Percentiles rank a stretch among this genome's conserved stretches.
These are phyloP conservation scores for Cymbopogon citratus DNA, from an alignment of 176 grass and related monocot genomes.

Conservation along the genomic window DNA sequence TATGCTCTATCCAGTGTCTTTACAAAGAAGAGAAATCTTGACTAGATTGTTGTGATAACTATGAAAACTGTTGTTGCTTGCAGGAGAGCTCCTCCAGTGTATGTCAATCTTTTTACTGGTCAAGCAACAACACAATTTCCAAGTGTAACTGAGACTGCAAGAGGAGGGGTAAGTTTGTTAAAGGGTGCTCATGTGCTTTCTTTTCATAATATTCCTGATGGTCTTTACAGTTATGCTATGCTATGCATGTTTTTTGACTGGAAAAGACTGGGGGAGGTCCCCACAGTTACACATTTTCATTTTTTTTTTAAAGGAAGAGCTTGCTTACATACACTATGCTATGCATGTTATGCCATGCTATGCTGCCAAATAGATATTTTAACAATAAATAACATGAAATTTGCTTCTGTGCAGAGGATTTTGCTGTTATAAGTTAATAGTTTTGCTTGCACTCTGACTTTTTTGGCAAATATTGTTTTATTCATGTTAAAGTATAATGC, in stretches of 20 bases:
- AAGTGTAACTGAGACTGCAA: conserved; percentile 46
- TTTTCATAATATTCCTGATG: conserved; percentile 3
- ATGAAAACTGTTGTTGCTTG: background rate
- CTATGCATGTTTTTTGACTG: no score
- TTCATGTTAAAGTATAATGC: background rate
- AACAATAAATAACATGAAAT: background rate
- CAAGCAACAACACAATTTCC: conserved; percentile 73
- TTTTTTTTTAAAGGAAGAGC: no score
- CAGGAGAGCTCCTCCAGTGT: conserved; percentile 73
- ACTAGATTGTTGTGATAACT: background rate
- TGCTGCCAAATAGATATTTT: background rate
- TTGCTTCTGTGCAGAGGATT: background rate
- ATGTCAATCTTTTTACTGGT: conserved; percentile 83
- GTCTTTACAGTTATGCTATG: background rate
- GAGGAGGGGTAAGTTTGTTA: conserved; percentile 74
- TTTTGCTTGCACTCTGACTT: background rate
- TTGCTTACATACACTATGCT: no score
- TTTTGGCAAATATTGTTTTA: background rate
- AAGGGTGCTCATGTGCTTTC: conserved; percentile 13
- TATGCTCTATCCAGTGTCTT: conserved; percentile 29
- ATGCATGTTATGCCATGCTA: background rate
- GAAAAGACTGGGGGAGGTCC: no score
- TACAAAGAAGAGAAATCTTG: background rate
- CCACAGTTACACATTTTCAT: no score
- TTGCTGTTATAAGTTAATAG: background rate